Evolutionary conservation across 164 flowering plant genomes (phyloP).

Genomic region (Brasenia schreberi): DNA sequence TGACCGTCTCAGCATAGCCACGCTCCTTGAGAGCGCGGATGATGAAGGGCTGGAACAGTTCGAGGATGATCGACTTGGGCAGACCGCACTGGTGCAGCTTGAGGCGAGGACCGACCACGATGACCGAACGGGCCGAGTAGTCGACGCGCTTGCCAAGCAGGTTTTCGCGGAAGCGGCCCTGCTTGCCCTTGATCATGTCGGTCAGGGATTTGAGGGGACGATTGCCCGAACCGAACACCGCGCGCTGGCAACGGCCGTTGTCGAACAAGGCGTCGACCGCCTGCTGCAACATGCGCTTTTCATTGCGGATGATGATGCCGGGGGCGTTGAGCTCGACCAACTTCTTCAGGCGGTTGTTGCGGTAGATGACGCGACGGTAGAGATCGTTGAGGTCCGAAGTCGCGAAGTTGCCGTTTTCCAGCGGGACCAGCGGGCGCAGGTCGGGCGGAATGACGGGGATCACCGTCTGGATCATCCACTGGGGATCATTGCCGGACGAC

Average conservation of each 20-base stretch:
- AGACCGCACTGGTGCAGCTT: neutral
- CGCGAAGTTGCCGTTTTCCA: neutral
- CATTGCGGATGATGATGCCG: neutral
- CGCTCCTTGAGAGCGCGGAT: neutral
- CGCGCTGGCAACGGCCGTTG: neutral
- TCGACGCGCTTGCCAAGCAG: constrained; percentile 3
- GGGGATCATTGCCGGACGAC: neutral
- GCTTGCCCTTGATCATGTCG: constrained; percentile 1
- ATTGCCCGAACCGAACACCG: neutral
- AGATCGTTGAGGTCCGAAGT: constrained; percentile 1
- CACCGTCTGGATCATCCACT: neutral
- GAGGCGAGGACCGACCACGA: constrained; percentile 1
- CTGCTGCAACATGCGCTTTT: neutral
- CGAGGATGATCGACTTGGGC: neutral
- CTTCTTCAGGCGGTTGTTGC: neutral
- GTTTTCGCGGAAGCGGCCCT: neutral
- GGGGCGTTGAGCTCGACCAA: neutral
- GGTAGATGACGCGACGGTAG: neutral
- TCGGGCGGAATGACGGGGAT: neutral
- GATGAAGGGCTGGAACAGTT: no score
- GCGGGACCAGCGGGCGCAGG: neutral
- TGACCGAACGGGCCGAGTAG: constrained; percentile 2
- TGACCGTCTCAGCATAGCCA: neutral
- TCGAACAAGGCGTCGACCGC: neutral
- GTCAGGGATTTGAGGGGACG: neutral